Evolutionary conservation across 78 protist genomes (phyloP).

Genomic region (slime mould (Dictyostelium discoideum)): dicty_2.7 NC_007090.3:2857001-2857500

Average conservation of each 20-base stretch:
- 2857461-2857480: not conserved
- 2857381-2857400: not conserved
- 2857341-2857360: constrained; percentile 84
- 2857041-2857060: constrained; percentile 89
- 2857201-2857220: constrained; percentile 86
- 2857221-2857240: constrained; percentile 88
- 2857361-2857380: constrained; percentile 18
- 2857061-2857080: constrained; percentile 90
- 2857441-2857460: not conserved
- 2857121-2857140: constrained; percentile 89
- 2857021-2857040: constrained; percentile 92
- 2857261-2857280: constrained; percentile 65
- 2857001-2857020: constrained; percentile 21
- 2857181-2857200: constrained; percentile 90
- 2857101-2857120: constrained; percentile 89
- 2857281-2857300: constrained; percentile 84
- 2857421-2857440: not conserved
- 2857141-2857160: constrained; percentile 47
- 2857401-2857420: not conserved
- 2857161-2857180: constrained; percentile 80
- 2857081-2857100: constrained; percentile 86
- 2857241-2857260: constrained; percentile 88
- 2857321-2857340: constrained; percentile 81
- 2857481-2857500: not conserved
- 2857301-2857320: constrained; percentile 92